Percentiles rank a stretch among this genome's conserved stretches.
These are phyloP conservation scores for Typha latifolia DNA, from an alignment of 176 grass and related monocot genomes.

Conservation along the genomic window DNA sequence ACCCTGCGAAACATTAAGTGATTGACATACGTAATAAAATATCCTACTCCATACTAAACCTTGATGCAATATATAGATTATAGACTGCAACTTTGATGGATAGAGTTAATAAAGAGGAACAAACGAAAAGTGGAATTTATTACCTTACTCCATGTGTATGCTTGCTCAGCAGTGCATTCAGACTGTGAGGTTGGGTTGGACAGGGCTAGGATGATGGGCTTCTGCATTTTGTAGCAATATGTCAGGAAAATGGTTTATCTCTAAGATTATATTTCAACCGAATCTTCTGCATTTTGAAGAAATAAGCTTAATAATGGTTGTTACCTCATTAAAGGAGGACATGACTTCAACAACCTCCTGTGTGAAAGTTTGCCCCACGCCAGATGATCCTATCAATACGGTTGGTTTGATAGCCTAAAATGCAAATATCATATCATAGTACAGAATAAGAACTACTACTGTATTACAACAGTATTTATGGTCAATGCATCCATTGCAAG, in stretches of 20 bases:
- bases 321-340: conserved; percentile 75
- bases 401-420: conserved; percentile 81
- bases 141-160: conserved; percentile 98
- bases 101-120: neutral
- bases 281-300: neutral
- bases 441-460: too few species aligned
- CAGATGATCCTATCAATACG: conserved; percentile 81
- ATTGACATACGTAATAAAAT: neutral
- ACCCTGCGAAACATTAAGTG: conserved; percentile 36
- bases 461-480: too few species aligned
- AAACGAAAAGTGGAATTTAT: conserved; percentile 12
- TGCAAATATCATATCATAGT: neutral
- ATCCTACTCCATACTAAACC: neutral
- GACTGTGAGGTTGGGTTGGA: conserved; percentile 85
- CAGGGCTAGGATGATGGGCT: conserved; percentile 70
- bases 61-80: neutral
- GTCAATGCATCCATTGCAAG: too few species aligned
- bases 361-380: conserved; percentile 95
- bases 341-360: conserved; percentile 81
- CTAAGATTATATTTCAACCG: neutral
- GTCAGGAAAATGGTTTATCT: conserved; percentile 7
- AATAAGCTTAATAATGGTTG: neutral
- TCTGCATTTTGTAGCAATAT: conserved; percentile 30
- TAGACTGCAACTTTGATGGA: neutral
- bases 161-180: conserved; percentile 90